These are phyloP conservation scores for Penicillium pancosmium DNA, from an alignment of 495 filamentous ascomycete genomes.

Conservation along the genomic window DNA sequence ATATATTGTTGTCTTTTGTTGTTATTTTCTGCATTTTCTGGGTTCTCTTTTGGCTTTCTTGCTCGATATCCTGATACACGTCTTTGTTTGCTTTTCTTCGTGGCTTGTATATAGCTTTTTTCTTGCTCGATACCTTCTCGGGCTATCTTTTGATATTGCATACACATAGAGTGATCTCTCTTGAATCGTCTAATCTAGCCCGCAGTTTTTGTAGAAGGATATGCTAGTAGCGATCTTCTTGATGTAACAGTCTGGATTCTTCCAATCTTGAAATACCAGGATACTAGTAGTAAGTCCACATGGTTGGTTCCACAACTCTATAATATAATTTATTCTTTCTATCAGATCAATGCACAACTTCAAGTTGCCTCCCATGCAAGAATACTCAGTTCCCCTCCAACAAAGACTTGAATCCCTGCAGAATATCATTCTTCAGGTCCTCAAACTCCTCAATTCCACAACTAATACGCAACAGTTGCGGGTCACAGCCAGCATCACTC, in stretches of 20 bases:
- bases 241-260: not conserved
- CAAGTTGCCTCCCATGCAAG: not conserved
- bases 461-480: slow-evolving; percentile 17
- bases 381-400: not conserved
- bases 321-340: not conserved
- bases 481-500: slow-evolving; percentile 35
- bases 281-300: not conserved
- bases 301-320: not conserved
- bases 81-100: not conserved
- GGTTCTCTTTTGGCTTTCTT: slow-evolving; percentile 7
- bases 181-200: not conserved
- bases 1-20: not conserved
- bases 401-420: slow-evolving; percentile 16
- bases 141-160: not conserved
- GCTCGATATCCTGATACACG: slow-evolving; percentile 4
- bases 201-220: not conserved
- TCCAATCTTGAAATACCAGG: too few relatives aligned
- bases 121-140: slow-evolving; percentile 22
- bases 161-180: not conserved
- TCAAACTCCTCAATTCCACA: slow-evolving; percentile 26
- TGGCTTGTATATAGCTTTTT: slow-evolving; percentile 3
- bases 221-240: not conserved
- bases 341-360: not conserved
- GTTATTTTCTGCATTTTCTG: not conserved
- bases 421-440: slow-evolving; percentile 20